Evolutionary conservation across 1,284 basidiomycete species (phyloP), one percentile per base, ranked within the genome.

Genomic region (Sanghuangporus baumii): DNA sequence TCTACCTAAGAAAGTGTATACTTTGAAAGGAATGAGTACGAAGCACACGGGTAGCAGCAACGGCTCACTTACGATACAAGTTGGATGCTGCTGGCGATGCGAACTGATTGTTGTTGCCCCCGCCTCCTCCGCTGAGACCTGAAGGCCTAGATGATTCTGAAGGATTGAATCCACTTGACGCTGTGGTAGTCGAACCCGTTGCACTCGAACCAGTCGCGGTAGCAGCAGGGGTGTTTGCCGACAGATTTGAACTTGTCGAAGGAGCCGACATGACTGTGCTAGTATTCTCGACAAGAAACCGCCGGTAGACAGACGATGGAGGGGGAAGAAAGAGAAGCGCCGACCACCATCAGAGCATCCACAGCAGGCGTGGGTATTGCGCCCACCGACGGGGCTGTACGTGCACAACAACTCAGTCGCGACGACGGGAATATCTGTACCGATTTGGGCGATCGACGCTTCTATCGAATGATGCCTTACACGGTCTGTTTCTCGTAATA

Each of bases 1-100:
- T 31, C 16, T 60, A 64, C 62, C 62, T 40, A 64, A 38, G 43
- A 64, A 64, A 18, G 62, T 64, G 26, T 64, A 64, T 38, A 64
- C 62, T 64, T 52, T 34, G n/a, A 36, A 11, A 31, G 36, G 18
- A 23, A 11, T 48, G 16, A 46, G 46, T 12, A 36, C 16, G 18
- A n/a, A 40, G 23, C 4, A 9, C 6, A 14, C 20, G 0, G 7
- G 43, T 5, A 9, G 31, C 31, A 38, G 16, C 16, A n/a, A 11
- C 16, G 31, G 40, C 20, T 26, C 26, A 61, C 60, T 23, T 23
- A 61, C 60, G 16, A 18, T 61, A 61, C 16, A 61, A 50, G 60
- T 36, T 61, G 18, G 60, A 57, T 5, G 60, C 60, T 34, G 54
- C 34, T 14, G 52, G 37, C 26, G 52, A 36, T 8, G 51, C 51